Evolutionary conservation across 2,329 filamentous ascomycete species (phyloP).

Genomic region (Aspergillus fumigatus): DNA sequence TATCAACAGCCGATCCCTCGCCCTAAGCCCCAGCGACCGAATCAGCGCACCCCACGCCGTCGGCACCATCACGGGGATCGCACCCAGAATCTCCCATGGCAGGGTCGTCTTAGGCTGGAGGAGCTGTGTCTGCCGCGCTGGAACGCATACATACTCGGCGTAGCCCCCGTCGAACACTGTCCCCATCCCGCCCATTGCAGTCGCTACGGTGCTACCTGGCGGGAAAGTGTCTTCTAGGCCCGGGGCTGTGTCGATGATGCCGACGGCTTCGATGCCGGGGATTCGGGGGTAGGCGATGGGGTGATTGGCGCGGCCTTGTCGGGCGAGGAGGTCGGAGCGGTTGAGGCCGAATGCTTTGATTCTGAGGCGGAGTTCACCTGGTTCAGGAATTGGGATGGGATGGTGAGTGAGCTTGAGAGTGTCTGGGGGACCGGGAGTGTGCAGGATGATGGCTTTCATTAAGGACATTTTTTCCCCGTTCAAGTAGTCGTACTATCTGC

Average conservation of each 20-base stretch:
- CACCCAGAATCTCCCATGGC: slow-evolving; percentile 42
- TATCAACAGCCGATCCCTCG: slow-evolving; percentile 44
- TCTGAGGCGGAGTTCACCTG: slow-evolving; percentile 39
- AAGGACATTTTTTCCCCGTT: slow-evolving; percentile 10
- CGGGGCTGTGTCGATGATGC: slow-evolving; percentile 37
- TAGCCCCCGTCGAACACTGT: slow-evolving; percentile 47
- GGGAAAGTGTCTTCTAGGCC: slow-evolving; percentile 29
- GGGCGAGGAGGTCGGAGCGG: slow-evolving; percentile 45
- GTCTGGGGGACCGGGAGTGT: slow-evolving; percentile 35
- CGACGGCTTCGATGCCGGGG: slow-evolving; percentile 46
- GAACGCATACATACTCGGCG: slow-evolving; percentile 46
- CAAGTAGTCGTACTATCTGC: background rate
- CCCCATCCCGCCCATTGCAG: slow-evolving; percentile 49
- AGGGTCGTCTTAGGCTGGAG: slow-evolving; percentile 28
- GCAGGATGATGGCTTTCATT: slow-evolving; percentile 45
- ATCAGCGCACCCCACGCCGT: slow-evolving; percentile 46
- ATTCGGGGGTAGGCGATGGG: slow-evolving; percentile 42
- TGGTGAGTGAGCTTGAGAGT: slow-evolving; percentile 37
- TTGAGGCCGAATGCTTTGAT: slow-evolving; percentile 47
- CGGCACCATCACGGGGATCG: slow-evolving; percentile 50
- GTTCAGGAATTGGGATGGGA: slow-evolving; percentile 36
- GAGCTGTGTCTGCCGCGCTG: slow-evolving; percentile 36
- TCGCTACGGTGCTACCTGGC: slow-evolving; percentile 41
- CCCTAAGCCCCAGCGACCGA: slow-evolving; percentile 33
- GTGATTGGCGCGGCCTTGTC: slow-evolving; percentile 43